Percentiles rank a stretch among this genome's conserved stretches.
phyloP scores from a whole-genome alignment of 2,329 filamentous ascomycete genomes.

The Cercospora sesami region DNA sequence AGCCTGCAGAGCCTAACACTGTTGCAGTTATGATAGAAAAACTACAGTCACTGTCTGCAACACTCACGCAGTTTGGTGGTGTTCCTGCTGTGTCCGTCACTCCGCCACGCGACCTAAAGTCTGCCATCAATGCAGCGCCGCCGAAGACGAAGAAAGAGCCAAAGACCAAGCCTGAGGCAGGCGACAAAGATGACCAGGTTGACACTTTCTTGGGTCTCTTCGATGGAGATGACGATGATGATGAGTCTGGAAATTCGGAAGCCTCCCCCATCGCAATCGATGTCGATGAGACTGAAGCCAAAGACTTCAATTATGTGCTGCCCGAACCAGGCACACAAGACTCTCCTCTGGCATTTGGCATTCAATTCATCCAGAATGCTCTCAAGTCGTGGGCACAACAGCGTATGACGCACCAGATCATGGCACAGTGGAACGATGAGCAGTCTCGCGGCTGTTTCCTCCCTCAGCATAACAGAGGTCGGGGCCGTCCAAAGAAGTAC shows the following conservation, averaged over 20 bases:
- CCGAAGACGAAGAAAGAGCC: conserved; percentile 3
- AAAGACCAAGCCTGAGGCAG: background rate
- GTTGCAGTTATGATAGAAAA: conserved; percentile 33
- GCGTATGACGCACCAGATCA: conserved; percentile 28
- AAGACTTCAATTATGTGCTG: conserved; percentile 21
- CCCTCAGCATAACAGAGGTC: conserved; percentile 27
- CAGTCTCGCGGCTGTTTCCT: conserved; percentile 14
- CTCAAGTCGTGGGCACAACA: conserved; percentile 39
- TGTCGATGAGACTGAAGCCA: conserved; percentile 12
- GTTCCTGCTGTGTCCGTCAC: conserved; percentile 26
- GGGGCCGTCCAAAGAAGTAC: conserved; percentile 33
- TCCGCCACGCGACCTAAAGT: conserved; percentile 14
- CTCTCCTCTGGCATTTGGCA: conserved; percentile 34
- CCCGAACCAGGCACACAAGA: conserved; percentile 28
- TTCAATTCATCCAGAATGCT: conserved; percentile 39
- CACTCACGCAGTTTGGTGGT: conserved; percentile 35
- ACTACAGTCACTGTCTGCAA: conserved; percentile 30
- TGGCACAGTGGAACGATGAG: conserved; percentile 26
- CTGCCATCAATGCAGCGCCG: background rate
- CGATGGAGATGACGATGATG: conserved; percentile 27
- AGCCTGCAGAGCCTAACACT: conserved; percentile 23
- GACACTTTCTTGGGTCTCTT: conserved; percentile 34
- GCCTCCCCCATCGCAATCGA: background rate
- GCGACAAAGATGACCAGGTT: conserved; percentile 16
- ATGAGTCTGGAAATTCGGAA: conserved; percentile 21